Conservation (phyloP, 352 stramenopile species). For the Globisporangium canariense region DNA sequence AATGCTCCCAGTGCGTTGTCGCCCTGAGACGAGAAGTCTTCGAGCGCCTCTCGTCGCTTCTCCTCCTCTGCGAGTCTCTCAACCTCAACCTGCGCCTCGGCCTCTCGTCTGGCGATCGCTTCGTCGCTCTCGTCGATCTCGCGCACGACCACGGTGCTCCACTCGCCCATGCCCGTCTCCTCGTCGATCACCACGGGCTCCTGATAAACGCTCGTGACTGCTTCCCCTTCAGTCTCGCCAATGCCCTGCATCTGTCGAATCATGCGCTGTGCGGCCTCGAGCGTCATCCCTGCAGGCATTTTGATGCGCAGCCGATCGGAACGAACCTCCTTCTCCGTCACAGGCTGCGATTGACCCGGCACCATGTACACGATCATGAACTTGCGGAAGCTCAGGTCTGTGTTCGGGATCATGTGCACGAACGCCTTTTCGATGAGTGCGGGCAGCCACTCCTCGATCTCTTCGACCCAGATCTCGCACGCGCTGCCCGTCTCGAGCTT, state of each 20-base stretch:
- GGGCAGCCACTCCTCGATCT: constrained; percentile 69
- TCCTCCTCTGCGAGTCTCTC: constrained; percentile 42
- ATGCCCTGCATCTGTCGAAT: constrained; percentile 36
- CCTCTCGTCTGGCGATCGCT: constrained; percentile 44
- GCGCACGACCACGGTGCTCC: constrained; percentile 70
- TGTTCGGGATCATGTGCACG: constrained; percentile 67
- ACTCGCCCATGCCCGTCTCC: constrained; percentile 78
- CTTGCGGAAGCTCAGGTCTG: constrained; percentile 48
- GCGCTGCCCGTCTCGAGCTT: constrained; percentile 65
- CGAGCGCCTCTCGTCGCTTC: constrained; percentile 50
- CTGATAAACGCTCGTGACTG: constrained; percentile 6
- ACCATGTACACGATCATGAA: constrained; percentile 70
- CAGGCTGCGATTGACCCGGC: constrained; percentile 27
- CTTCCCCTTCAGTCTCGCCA: constrained; percentile 23
- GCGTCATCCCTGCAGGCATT: constrained; percentile 55
- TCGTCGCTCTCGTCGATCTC: constrained; percentile 76
- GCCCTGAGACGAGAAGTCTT: constrained; percentile 61
- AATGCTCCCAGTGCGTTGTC: constrained; percentile 78
- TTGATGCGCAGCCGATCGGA: constrained; percentile 66
- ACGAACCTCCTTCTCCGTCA: constrained; percentile 49
- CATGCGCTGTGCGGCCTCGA: constrained; percentile 66
- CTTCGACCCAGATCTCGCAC: constrained; percentile 82
- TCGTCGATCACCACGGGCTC: constrained; percentile 45
- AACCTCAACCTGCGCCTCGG: constrained; percentile 41
- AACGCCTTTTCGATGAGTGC: constrained; percentile 63